These are phyloP conservation scores for Cryphonectria radicalis DNA, from an alignment of 2,329 filamentous ascomycete genomes.

Conservation along the genomic window DNA sequence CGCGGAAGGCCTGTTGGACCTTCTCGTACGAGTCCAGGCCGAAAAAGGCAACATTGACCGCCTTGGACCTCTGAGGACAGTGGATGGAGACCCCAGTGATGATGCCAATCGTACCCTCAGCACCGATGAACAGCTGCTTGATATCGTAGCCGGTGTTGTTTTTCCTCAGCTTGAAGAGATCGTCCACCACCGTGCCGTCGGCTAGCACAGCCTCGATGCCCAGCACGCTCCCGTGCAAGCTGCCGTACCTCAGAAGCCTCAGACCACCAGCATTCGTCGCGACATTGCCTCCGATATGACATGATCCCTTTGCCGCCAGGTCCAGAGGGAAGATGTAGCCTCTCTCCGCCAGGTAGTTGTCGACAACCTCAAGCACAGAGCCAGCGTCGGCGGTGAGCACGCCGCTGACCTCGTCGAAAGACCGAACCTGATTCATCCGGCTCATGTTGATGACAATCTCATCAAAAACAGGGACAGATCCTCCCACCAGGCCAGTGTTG, in stretches of 20 bases:
- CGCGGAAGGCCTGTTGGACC: conserved; percentile 81
- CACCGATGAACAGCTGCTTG: conserved; percentile 95
- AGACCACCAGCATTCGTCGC: conserved; percentile 94
- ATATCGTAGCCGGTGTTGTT: conserved; percentile 99
- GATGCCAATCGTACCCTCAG: conserved; percentile 92
- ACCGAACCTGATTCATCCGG: conserved; percentile 88
- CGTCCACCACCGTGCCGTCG: conserved; percentile 89
- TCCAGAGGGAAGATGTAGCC: conserved; percentile 94
- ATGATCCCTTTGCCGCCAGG: conserved; percentile 96
- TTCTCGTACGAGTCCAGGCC: conserved; percentile 89
- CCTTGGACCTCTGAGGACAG: conserved; percentile 84
- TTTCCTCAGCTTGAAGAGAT: conserved; percentile 86
- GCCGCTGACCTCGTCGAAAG: conserved; percentile 91
- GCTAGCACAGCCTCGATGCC: conserved; percentile 93
- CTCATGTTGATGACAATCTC: conserved; percentile 93
- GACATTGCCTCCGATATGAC: conserved; percentile 94
- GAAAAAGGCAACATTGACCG: conserved; percentile 94
- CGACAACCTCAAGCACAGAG: conserved; percentile 85
- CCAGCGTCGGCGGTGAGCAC: conserved; percentile 90
- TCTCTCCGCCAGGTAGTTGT: conserved; percentile 81
- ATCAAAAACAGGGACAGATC: conserved; percentile 95
- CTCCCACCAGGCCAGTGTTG: conserved; percentile 94
- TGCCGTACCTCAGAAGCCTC: conserved; percentile 88
- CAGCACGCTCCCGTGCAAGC: conserved; percentile 88
- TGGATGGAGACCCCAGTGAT: conserved; percentile 89